Base-by-base conservation (phyloP, 1,284 basidiomycete species). In the Malassezia yamatoensis region DNA sequence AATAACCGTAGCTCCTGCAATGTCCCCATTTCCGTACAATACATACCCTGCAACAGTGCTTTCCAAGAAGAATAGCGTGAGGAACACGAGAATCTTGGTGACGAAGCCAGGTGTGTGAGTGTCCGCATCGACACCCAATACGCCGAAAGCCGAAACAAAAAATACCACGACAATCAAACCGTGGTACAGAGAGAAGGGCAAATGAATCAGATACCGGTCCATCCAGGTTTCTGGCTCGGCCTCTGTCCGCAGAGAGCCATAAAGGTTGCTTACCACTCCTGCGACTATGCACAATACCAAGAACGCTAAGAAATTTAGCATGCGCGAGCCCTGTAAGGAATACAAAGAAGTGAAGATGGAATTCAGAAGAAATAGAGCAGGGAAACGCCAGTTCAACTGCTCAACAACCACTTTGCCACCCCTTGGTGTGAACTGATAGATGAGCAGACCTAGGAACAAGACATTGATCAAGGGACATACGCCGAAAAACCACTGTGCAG, bases 131-230 rank as follows among this genome's bases (percentile, higher is more conserved):
- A 84, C 83, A 62, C 90, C 90, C 68, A 93, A 93, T 0, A 89
- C 90, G 74, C 90, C 85, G 75, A 96, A 94, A 3, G 82, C 85
- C 44, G 87, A 86, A 59, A 94, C 78, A 60, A 94, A 80, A 63
- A 93, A 86, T 55, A 94, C 82, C 49, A 94, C 85, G 47, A 88
- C 90, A 13, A 88, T 89, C 86, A 90, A 93, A 48, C 90, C 90
- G 73, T 94, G 90, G 79, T 86, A 94, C 33, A 66, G 57, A 50
- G 59, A 70, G 63, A 78, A 76, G 21, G 77, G 77, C 9, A 78
- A 72, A 61, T 78, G 77, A 15, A 78, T 75, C 44, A 78, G 75
- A 16, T 75, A 75, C 76, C 93, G 57, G 20, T 72, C 68, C 24
- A 80, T 60, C 51, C 66, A 70, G 61, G 73, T 81, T 68, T 83